phyloP scores from a whole-genome alignment of 257 asterid genomes.

The Solanum medicagineum region DNA sequence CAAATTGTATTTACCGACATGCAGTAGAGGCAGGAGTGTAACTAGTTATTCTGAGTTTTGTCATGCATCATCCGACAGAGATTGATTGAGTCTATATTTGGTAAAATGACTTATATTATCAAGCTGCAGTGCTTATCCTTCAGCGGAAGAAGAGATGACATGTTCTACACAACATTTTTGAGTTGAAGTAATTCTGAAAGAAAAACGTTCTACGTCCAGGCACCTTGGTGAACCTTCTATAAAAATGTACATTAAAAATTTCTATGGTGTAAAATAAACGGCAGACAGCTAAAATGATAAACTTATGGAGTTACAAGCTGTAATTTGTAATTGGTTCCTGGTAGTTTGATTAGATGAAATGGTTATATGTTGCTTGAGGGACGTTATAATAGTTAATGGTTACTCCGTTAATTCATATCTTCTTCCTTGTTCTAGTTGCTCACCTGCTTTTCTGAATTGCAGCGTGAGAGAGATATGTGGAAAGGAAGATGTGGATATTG shows the following conservation, averaged over 20 bases:
- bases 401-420: background rate
- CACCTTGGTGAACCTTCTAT: background rate
- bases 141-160: background rate
- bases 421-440: background rate
- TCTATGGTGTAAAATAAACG: background rate
- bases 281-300: background rate
- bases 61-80: background rate
- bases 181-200: background rate
- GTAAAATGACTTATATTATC: background rate
- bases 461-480: slow-evolving; percentile 96
- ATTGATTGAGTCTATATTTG: background rate
- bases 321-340: background rate
- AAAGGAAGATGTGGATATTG: slow-evolving; percentile 78
- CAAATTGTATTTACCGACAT: background rate
- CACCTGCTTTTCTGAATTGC: slow-evolving; percentile 9
- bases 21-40: background rate
- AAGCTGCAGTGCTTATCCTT: background rate
- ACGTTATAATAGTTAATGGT: background rate
- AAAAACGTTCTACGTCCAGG: background rate
- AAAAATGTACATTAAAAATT: background rate
- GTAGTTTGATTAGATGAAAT: background rate
- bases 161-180: background rate
- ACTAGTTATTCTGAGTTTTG: background rate
- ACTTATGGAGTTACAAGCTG: background rate
- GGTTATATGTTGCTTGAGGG: background rate